A percentile compares a stretch with the other conserved stretches of the same genome.
Conservation (phyloP, 768 basidiomycete species). For the Butyriboletus loyo region DNA sequence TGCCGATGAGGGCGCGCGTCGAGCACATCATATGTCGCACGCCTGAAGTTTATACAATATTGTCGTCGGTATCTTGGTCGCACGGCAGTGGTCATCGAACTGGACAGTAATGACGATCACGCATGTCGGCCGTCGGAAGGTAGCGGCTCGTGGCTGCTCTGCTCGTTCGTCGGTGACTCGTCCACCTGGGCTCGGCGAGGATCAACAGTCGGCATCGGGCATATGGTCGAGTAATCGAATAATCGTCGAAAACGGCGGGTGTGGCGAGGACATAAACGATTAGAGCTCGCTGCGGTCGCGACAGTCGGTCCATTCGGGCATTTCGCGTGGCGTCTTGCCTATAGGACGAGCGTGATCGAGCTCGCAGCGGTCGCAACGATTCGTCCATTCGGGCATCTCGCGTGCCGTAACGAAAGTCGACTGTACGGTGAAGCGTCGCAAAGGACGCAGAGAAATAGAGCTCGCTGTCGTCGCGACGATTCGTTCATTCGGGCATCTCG, state of each 20-base stretch:
- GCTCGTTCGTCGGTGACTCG: not conserved
- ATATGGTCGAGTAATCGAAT: not conserved
- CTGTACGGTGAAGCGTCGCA: no score
- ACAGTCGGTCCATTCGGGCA: not conserved
- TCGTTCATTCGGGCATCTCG: not conserved
- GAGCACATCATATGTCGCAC: not conserved
- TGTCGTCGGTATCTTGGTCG: not conserved
- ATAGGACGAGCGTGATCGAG: not conserved
- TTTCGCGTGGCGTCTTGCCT: slow-evolving; percentile 4
- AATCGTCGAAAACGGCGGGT: not conserved
- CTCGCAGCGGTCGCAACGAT: not conserved
- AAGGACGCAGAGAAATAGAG: no score
- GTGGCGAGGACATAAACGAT: no score
- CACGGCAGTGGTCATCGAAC: not conserved
- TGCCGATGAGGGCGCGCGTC: no score
- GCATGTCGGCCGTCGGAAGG: not conserved
- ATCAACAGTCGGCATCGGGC: not conserved
- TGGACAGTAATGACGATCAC: not conserved
- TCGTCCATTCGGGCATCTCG: not conserved
- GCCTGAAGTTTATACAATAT: not conserved
- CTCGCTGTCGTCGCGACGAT: not conserved
- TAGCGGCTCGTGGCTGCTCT: not conserved
- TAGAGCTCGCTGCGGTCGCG: not conserved
- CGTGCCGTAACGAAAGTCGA: no score
- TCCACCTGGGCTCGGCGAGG: not conserved